These are phyloP conservation scores for Hippophae rhamnoides DNA, from an alignment of 306 rosid species.

Conservation along the genomic window DNA sequence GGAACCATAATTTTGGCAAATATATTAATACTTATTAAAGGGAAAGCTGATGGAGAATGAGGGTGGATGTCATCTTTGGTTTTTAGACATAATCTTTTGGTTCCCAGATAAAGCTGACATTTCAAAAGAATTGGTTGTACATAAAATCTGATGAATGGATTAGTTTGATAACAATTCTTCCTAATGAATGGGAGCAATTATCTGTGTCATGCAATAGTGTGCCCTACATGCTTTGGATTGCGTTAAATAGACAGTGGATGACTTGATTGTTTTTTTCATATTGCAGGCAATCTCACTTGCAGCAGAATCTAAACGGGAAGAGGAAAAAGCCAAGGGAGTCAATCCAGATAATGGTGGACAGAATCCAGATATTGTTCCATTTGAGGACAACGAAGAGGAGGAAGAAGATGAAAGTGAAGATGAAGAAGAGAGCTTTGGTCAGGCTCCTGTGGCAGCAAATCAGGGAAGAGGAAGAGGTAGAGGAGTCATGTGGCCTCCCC, in stretches of 20 bases:
- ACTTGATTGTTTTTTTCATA: slow-evolving; percentile 10
- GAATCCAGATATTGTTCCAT: slow-evolving; percentile 95
- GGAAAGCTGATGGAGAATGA: too few species aligned
- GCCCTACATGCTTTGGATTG: not conserved
- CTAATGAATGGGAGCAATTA: not conserved
- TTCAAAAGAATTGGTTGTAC: too few species aligned
- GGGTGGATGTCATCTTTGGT: too few species aligned
- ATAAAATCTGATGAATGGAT: too few species aligned
- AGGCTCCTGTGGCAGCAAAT: slow-evolving; percentile 44
- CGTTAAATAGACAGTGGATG: slow-evolving; percentile 4
- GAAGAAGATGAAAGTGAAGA: slow-evolving; percentile 99
- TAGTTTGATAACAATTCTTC: too few species aligned
- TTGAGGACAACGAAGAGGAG: slow-evolving; percentile 99
- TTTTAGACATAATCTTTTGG: too few species aligned
- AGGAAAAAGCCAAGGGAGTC: slow-evolving; percentile 97
- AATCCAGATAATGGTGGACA: slow-evolving; percentile 80
- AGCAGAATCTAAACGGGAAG: slow-evolving; percentile 94
- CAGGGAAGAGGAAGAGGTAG: slow-evolving; percentile 97
- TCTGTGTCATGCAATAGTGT: slow-evolving; percentile 2
- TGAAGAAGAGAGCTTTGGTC: slow-evolving; percentile 80
- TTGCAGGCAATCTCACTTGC: slow-evolving; percentile 78
- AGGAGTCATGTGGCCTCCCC: slow-evolving; percentile 96
- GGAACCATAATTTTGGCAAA: too few species aligned
- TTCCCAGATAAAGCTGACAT: too few species aligned
- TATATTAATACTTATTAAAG: too few species aligned